Conservation (phyloP, 495 filamentous ascomycete species). For the Aspergillus carlsbadensis region DNA sequence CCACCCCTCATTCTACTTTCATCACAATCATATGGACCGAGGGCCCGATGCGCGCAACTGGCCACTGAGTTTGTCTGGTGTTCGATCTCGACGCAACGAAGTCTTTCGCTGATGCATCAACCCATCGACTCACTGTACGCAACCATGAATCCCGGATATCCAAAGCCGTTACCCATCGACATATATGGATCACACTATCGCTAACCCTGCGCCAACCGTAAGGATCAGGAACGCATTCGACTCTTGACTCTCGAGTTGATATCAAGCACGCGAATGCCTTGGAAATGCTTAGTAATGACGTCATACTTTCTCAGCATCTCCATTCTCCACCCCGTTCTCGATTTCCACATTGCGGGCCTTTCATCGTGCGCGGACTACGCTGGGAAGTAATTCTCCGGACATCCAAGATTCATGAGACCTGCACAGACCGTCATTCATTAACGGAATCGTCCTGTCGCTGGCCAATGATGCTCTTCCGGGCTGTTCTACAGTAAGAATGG, state of each 20-base stretch:
- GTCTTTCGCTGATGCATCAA: neutral
- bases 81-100: neutral
- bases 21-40: neutral
- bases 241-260: neutral
- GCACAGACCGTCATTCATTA: neutral
- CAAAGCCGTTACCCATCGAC: neutral
- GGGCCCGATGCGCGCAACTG: neutral
- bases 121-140: neutral
- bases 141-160: neutral
- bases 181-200: neutral
- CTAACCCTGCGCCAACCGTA: neutral
- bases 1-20: neutral
- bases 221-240: neutral
- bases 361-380: too few species aligned
- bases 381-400: too few species aligned
- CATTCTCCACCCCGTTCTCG: neutral
- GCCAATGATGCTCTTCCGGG: neutral
- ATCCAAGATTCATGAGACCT: neutral
- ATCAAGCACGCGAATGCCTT: neutral
- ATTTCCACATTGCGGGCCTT: too few species aligned
- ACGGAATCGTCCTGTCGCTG: conserved; percentile 11
- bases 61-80: neutral
- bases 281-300: conserved; percentile 2
- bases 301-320: neutral
- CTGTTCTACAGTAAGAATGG: conserved; percentile 10